These are phyloP conservation scores for Candida nanaspora DNA, from an alignment of 805 yeast genomes.

Conservation along the genomic window DNA sequence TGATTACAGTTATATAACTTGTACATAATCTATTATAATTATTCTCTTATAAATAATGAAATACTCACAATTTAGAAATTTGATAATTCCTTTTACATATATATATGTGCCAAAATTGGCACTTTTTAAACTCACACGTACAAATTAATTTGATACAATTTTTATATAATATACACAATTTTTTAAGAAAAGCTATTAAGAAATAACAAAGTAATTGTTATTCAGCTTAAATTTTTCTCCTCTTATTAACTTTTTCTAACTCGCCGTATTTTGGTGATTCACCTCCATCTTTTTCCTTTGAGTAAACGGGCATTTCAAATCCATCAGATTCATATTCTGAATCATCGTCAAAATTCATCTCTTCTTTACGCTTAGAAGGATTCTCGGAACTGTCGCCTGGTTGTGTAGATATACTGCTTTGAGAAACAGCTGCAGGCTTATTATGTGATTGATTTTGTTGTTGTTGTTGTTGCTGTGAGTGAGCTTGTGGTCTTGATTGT, in stretches of 20 bases:
- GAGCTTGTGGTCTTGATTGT: conserved; percentile 12
- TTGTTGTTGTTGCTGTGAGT: conserved; percentile 10
- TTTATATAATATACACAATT: not conserved
- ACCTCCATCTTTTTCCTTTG: conserved; percentile 3
- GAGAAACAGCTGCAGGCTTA: too few species aligned
- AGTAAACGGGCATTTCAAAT: conserved; percentile 26
- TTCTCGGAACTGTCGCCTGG: not conserved
- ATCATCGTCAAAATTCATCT: conserved; percentile 13
- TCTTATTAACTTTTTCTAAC: conserved; percentile 9
- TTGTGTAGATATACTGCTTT: not conserved
- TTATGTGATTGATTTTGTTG: conserved; percentile 5
- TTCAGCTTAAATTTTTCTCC: conserved; percentile 5
- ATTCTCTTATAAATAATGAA: too few species aligned
- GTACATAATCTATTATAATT: too few species aligned
- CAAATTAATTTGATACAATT: not conserved
- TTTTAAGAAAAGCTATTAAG: not conserved
- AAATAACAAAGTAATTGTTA: too few species aligned
- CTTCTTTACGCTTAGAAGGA: not conserved
- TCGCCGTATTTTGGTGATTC: conserved; percentile 24
- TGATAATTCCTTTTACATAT: too few species aligned
- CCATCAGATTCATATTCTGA: conserved; percentile 28
- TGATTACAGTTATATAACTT: conserved; percentile 5
- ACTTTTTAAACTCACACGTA: not conserved
- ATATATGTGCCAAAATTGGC: too few species aligned
- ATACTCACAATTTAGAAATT: too few species aligned